Conservation (phyloP, 1,284 basidiomycete species). For the Coniferiporia weirii region DNA sequence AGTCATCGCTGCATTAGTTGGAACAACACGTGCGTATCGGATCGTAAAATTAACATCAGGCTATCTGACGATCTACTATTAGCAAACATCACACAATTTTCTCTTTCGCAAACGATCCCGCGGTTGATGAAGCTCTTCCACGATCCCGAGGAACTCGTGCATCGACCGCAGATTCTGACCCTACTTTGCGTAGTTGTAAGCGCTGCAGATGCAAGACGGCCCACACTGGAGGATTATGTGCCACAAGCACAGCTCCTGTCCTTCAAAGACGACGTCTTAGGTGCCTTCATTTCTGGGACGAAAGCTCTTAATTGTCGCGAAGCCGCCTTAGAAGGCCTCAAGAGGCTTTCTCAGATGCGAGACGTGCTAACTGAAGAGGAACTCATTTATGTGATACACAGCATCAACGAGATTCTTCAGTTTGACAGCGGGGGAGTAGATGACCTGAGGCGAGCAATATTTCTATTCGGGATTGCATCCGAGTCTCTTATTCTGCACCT, state of each 20-base stretch:
- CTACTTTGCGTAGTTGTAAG: conserved; percentile 41
- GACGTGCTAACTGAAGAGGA: conserved; percentile 68
- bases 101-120: conserved; percentile 61
- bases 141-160: conserved; percentile 70
- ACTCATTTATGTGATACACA: conserved; percentile 73
- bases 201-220: conserved; percentile 37
- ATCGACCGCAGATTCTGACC: conserved; percentile 64
- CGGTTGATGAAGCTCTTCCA: conserved; percentile 74
- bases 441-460: conserved; percentile 46
- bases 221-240: conserved; percentile 25
- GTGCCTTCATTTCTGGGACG: conserved; percentile 58
- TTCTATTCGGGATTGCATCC: background rate
- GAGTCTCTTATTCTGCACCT: conserved; percentile 12
- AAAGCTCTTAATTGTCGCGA: conserved; percentile 48
- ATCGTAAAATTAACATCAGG: conserved; percentile 11
- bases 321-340: conserved; percentile 59
- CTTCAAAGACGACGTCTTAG: conserved; percentile 75
- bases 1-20: conserved; percentile 70
- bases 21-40: conserved; percentile 61
- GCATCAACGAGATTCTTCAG: conserved; percentile 67
- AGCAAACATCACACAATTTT: conserved; percentile 72
- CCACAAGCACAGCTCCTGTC: conserved; percentile 45
- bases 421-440: conserved; percentile 51
- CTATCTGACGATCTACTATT: conserved; percentile 10
- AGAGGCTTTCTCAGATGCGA: conserved; percentile 58